Base-by-base conservation (phyloP, 305 asterid species). In the Fraxinus sp. region DNA sequence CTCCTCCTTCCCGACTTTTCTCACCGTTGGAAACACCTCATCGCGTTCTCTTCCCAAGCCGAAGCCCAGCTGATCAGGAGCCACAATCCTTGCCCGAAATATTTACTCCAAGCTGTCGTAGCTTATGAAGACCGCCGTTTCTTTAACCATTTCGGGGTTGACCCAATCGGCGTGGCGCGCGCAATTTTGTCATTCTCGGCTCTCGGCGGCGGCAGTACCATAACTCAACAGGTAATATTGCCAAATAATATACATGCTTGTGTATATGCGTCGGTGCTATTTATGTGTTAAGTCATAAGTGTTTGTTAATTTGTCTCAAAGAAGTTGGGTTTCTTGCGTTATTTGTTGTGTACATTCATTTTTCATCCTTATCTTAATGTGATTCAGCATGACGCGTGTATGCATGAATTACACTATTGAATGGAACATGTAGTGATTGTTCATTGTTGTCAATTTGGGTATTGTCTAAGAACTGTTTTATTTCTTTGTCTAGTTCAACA, bases 191-290 rank as follows among this genome's bases (percentile, higher is more conserved):
- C 90, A 1, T 81, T 88, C 7, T 79, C 87, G 43, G 77, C 80
- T 74, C 86, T 82, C 18, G 91, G 86, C 30, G 89, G 90, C 11
- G 87, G 86, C 20, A 88, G 88, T 79, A 88, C 88, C 3, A 81
- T 85, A 35, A 83, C 85, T 7, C 86, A 85, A 72, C 88, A 83
- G 88, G 89, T 88, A 55, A 43, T 46, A 14, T 41, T 62, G 14
- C 55, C 13, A 3, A 30, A 30, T 37, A 39, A 24, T 49, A 20
- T 20, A 39, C 22, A 33, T 68, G 24, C 59, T n/a, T 68, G 55
- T 79, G 79, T 35, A n/a, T 18, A 55, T n/a, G 24, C 22, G 26
- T n/a, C 24, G 26, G 24, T 55, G 26, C 26, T 55, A n/a, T 62
- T 62, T 62, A 13, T 3, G 33, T 49, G n/a, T 14, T 4, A 33